These are phyloP conservation scores for Tetrahymena elliotti DNA, from an alignment of 73 alveolate species.

Conservation along the genomic window DNA sequence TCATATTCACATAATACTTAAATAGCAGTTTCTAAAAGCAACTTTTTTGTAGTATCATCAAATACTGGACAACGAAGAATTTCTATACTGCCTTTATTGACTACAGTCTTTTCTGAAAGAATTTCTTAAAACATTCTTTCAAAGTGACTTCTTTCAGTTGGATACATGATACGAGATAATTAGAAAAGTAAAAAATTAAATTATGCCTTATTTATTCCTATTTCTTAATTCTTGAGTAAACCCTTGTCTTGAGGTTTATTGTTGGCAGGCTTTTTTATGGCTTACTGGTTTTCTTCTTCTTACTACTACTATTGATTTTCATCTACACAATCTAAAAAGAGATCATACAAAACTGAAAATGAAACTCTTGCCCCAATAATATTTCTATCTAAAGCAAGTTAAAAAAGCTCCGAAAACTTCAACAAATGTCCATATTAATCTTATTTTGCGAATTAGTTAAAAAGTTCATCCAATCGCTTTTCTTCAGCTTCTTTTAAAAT, in stretches of 20 bases:
- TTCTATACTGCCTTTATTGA: constrained; percentile 5
- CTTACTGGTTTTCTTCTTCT: neutral
- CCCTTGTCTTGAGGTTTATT: neutral
- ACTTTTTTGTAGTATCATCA: constrained; percentile 38
- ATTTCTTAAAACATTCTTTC: constrained; percentile 28
- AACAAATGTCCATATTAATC: neutral
- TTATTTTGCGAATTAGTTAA: neutral
- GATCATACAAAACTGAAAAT: neutral
- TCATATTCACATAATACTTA: constrained; percentile 11
- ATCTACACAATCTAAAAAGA: neutral
- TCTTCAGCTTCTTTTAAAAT: neutral
- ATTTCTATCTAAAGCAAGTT: neutral
- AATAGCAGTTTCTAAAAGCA: constrained; percentile 20
- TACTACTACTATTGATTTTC: neutral
- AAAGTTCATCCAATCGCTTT: neutral
- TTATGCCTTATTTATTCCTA: constrained; percentile 13
- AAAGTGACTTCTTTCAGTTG: constrained; percentile 14
- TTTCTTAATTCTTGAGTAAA: constrained; percentile 1
- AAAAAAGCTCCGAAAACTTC: neutral
- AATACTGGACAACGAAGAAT: neutral
- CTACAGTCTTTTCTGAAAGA: constrained; percentile 27
- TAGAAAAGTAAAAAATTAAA: constrained; percentile 24
- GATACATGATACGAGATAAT: constrained; percentile 22
- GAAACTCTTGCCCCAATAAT: neutral
- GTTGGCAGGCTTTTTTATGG: neutral